phyloP scores from a whole-genome alignment of 805 yeast genomes.

The Ogataea polymorpha region DNA sequence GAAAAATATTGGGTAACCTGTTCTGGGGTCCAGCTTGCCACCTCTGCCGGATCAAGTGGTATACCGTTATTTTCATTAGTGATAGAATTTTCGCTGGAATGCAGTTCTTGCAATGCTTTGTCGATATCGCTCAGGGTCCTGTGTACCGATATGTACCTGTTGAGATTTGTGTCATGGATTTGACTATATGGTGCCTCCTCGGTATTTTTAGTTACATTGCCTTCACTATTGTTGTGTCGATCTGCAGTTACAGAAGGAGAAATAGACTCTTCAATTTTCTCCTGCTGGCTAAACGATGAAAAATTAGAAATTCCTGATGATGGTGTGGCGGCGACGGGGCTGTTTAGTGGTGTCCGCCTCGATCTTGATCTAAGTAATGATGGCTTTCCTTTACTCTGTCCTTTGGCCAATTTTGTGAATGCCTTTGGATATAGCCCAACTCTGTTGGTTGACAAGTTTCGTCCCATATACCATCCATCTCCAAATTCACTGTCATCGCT shows the following conservation, averaged over 20 bases:
- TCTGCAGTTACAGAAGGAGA: not conserved
- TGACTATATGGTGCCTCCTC: too few species aligned
- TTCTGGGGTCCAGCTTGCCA: slow-evolving; percentile 73
- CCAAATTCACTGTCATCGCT: slow-evolving; percentile 91
- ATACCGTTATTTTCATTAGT: not conserved
- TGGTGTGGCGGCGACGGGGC: slow-evolving; percentile 24
- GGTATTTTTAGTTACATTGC: not conserved
- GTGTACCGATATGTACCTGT: slow-evolving; percentile 39
- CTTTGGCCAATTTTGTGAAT: slow-evolving; percentile 51
- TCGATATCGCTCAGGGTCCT: slow-evolving; percentile 70
- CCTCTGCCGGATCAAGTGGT: slow-evolving; percentile 45
- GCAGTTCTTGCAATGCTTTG: slow-evolving; percentile 64
- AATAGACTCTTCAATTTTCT: not conserved
- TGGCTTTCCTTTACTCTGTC: slow-evolving; percentile 28
- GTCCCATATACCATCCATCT: slow-evolving; percentile 97
- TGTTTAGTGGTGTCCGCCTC: slow-evolving; percentile 40
- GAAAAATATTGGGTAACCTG: slow-evolving; percentile 81
- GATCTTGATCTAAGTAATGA: slow-evolving; percentile 56
- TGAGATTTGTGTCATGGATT: not conserved
- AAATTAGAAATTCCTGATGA: slow-evolving; percentile 9
- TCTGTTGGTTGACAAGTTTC: slow-evolving; percentile 62
- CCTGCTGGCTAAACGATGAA: slow-evolving; percentile 8
- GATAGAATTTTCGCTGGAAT: slow-evolving; percentile 19
- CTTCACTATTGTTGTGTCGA: not conserved
- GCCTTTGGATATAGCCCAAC: slow-evolving; percentile 91